Base-by-base conservation (phyloP, 2,329 filamentous ascomycete species). In the Colletotrichum sp. region DNA sequence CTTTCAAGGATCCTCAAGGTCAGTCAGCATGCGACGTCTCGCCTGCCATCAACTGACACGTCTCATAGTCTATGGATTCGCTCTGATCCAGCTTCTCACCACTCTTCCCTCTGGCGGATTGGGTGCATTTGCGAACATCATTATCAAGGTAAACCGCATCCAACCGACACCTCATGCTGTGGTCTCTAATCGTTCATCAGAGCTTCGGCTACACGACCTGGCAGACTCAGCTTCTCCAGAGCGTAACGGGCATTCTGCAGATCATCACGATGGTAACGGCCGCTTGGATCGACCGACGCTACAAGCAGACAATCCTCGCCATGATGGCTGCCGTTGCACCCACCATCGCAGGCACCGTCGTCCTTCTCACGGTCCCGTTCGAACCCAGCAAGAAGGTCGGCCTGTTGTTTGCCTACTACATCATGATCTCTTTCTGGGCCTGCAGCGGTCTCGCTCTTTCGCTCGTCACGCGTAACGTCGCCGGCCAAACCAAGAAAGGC, bases 161-260 rank as follows among this genome's bases (percentile, higher is more conserved):
- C 7, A 28, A 12, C 28, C 21, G 18, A 36, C 1, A 24, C 16
- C 26, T 24, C 24, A 4, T 68, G 7, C 0, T 18, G 26, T 7
- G 3, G 7, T 26, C 2, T 7, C 71, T 73, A 13, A 70, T 7
- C 4, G 8, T 4, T 5, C n/a, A 26, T 0, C 18, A 74, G 71
- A 87, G 88, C 18, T 92, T 96, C 72, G 85, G 92, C 0, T 96
- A 95, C 80, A 89, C 86, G 0, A 86, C 87, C 0, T 86, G 95
- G 13, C 86, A 96, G 82, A 95, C 94, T 0, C 94, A 95, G 83
- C 86, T 96, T 3, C 86, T 96, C 26, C 90, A 93, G 39, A 95
- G 95, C 92, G 93, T 95, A 0, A 86, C 95, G 0, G 94, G 94
- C 9, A 90, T 90, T 36, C 94, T 94, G 78, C 95, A 95, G 79